Evolutionary conservation across 1,284 basidiomycete species (phyloP).

Genomic region (Pseudozyma hubeiensis): DNA sequence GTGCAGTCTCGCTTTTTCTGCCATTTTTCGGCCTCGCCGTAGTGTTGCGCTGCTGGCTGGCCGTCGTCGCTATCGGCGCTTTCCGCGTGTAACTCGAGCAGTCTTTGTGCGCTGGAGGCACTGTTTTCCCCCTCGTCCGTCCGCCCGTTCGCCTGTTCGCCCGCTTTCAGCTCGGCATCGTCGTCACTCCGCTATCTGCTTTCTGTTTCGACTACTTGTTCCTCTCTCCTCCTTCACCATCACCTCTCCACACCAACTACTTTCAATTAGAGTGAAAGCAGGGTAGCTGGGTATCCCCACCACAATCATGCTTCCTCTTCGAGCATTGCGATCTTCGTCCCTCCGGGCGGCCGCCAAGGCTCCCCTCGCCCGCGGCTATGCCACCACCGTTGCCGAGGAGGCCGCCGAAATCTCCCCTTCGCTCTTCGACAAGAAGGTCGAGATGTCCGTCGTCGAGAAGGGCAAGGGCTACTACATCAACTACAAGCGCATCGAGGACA

Average conservation of each 20-base stretch:
- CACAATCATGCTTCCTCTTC: constrained; percentile 57
- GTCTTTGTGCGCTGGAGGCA: neutral
- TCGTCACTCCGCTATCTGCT: constrained; percentile 5
- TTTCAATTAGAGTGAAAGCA: constrained; percentile 39
- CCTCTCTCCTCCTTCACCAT: constrained; percentile 14
- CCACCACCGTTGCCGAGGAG: constrained; percentile 66
- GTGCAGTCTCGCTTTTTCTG: neutral
- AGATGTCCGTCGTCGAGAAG: constrained; percentile 66
- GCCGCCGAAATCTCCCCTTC: constrained; percentile 57
- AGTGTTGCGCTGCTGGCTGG: constrained; percentile 20
- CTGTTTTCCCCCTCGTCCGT: constrained; percentile 19
- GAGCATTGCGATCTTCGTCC: constrained; percentile 53
- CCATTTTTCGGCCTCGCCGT: neutral
- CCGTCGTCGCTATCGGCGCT: constrained; percentile 36
- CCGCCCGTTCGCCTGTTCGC: constrained; percentile 3
- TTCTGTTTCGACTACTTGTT: constrained; percentile 1
- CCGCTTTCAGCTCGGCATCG: constrained; percentile 4
- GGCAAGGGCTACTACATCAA: constrained; percentile 68
- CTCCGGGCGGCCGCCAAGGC: constrained; percentile 50
- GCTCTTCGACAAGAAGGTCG: constrained; percentile 66
- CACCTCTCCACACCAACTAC: constrained; percentile 19
- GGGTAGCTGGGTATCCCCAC: constrained; percentile 36
- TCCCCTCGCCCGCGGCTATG: constrained; percentile 61
- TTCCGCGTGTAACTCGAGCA: constrained; percentile 27
- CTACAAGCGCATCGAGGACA: constrained; percentile 68